Base-by-base conservation (phyloP, 306 rosid species). In the Prunus padus region DNA sequence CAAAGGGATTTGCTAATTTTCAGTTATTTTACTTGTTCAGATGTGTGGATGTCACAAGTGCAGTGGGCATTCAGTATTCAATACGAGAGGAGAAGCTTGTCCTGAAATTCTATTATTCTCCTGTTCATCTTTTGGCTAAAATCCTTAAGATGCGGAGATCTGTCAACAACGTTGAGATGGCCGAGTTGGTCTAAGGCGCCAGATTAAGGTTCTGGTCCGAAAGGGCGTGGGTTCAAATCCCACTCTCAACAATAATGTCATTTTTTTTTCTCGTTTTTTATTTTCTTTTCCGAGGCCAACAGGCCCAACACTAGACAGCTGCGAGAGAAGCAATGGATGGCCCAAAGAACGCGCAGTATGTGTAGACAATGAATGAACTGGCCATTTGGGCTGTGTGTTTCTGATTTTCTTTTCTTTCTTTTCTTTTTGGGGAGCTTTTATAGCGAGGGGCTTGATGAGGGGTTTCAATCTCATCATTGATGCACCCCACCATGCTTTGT, bases 131-230 rank as follows among this genome's bases (percentile, higher is more conserved):
- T 13, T 10, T 10, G 4, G 0, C 11, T 46, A 11, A 46, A 11
- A 10, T 0, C 1, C 0, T 11, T 46, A 6, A 8, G 1, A 3
- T 46, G 50, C 14, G 15, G 2, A 11, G 0, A 3, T 2, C 0
- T 0, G 8, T 2, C 47, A 51, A 18, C 19, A 51, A 18, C 15
- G 76, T 72, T 72, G 76, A 72, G 26, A 72, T 72, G 76, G 76
- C 76, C 76, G 76, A 72, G 76, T 72, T 72, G 76, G 76, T 72
- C 76, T 59, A 72, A 72, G 76, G 76, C 76, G 76, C 76, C 76
- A 72, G 76, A 72, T 72, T 72, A 72, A 72, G 67, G 67, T 72
- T 72, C 76, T 72, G 67, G 76, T 59, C 76, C 76, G 76, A 72
- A 72, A 72, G 76, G 76, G 76, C 76, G 67, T 72, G 76, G 76